These are phyloP conservation scores for Urostyla sp. DNA, from an alignment of 73 alveolate genomes.

Conservation along the genomic window DNA sequence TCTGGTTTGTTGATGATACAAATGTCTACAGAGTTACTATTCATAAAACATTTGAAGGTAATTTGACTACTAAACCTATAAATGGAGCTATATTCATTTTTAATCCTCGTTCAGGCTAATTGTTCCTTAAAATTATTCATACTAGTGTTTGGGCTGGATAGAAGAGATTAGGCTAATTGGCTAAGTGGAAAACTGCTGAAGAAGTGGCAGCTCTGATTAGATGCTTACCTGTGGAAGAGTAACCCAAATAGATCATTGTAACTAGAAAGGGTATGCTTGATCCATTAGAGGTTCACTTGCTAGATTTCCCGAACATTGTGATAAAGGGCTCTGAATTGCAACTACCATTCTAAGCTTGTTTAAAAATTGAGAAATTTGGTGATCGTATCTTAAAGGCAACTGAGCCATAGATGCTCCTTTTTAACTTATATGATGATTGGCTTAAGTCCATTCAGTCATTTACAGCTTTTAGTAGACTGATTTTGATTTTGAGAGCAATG, in stretches of 20 bases:
- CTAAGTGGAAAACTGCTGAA: slow-evolving; percentile 99
- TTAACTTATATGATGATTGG: slow-evolving; percentile 99
- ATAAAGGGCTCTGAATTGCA: slow-evolving; percentile 99
- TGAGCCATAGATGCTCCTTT: slow-evolving; percentile 99
- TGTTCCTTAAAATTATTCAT: slow-evolving; percentile 99
- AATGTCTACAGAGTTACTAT: slow-evolving; percentile 99
- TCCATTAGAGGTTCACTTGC: slow-evolving; percentile 99
- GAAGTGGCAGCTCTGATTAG: slow-evolving; percentile 99
- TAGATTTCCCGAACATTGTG: slow-evolving; percentile 99
- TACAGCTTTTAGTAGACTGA: slow-evolving; percentile 96
- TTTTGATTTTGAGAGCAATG: slow-evolving; percentile 97
- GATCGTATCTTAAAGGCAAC: slow-evolving; percentile 99
- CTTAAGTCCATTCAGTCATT: slow-evolving; percentile 93
- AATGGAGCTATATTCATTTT: slow-evolving; percentile 99
- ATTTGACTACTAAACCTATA: slow-evolving; percentile 99
- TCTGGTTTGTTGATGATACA: slow-evolving; percentile 99
- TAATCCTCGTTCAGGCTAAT: slow-evolving; percentile 99
- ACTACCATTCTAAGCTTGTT: slow-evolving; percentile 99
- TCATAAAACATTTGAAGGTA: slow-evolving; percentile 99
- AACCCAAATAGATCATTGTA: slow-evolving; percentile 99
- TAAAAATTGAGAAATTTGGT: slow-evolving; percentile 92
- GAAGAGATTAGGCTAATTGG: slow-evolving; percentile 98
- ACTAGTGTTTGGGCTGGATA: slow-evolving; percentile 99
- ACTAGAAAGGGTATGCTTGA: slow-evolving; percentile 99
- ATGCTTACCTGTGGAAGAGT: slow-evolving; percentile 99